Evolutionary conservation across 1,284 basidiomycete genomes (phyloP).

Genomic region (Pseudomicrostroma phylloplanum): DNA sequence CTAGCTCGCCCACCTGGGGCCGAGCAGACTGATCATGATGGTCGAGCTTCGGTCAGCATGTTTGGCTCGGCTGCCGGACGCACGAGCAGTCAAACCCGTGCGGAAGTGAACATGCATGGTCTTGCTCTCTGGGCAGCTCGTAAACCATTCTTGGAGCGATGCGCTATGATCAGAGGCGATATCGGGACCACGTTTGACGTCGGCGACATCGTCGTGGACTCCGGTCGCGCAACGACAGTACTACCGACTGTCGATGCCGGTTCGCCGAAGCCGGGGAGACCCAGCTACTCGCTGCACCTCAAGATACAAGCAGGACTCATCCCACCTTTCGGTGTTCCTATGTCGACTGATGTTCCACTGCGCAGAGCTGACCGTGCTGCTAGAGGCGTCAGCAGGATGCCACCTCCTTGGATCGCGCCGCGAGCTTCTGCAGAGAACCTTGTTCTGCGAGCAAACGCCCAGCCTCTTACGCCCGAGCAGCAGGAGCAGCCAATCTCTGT

Average conservation of each 20-base stretch:
- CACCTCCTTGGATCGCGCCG: too few relatives aligned
- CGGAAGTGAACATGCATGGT: background rate
- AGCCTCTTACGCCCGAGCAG: too few relatives aligned
- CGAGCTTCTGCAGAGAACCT: too few relatives aligned
- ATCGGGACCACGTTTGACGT: background rate
- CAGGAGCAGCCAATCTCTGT: too few relatives aligned
- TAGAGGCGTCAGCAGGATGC: too few relatives aligned
- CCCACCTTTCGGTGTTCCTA: too few relatives aligned
- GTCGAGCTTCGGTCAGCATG: background rate
- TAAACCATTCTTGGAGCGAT: slow-evolving; percentile 2
- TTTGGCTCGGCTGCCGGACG: background rate
- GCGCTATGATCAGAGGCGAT: background rate
- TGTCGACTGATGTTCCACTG: too few relatives aligned
- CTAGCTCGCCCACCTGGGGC: slow-evolving; percentile 29
- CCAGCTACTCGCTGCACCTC: too few relatives aligned
- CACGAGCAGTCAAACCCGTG: background rate
- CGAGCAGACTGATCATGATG: background rate
- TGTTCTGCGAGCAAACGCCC: too few relatives aligned
- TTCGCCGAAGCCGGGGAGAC: too few relatives aligned
- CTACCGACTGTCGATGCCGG: background rate
- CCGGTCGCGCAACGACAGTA: background rate
- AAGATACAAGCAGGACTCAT: too few relatives aligned
- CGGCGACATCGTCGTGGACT: background rate
- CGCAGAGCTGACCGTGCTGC: too few relatives aligned
- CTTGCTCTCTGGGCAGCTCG: slow-evolving; percentile 1